These are phyloP conservation scores for Aechmea fasciata DNA, from an alignment of 176 grass and related monocot genomes.

Conservation along the genomic window DNA sequence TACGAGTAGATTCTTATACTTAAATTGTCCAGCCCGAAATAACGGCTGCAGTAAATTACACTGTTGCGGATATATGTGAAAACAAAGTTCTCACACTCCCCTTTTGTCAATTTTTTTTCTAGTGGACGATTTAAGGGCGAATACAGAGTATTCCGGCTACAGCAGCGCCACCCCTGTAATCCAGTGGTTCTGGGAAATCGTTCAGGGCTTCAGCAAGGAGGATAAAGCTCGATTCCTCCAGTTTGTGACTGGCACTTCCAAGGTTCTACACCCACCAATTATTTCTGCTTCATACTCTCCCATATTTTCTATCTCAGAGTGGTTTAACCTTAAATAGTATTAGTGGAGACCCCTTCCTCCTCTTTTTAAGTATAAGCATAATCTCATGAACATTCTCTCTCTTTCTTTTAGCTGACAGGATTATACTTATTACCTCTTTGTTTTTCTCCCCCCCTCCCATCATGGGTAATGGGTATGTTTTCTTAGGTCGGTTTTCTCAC, in stretches of 20 bases:
- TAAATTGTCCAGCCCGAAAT: too few species aligned
- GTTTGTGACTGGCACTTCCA: conserved; percentile 97
- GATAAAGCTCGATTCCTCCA: conserved; percentile 97
- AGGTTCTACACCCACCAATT: conserved; percentile 36
- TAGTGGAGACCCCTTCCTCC: too few species aligned
- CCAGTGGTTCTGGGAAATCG: conserved; percentile 99
- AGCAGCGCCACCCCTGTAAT: conserved; percentile 89
- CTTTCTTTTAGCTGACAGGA: neutral
- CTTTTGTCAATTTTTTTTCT: conserved; percentile 6
- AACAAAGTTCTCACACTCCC: too few species aligned
- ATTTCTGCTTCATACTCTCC: neutral
- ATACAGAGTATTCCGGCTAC: conserved; percentile 97
- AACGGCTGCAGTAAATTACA: too few species aligned
- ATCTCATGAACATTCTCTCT: neutral
- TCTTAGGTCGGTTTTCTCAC: neutral
- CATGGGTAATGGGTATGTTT: neutral
- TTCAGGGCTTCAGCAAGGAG: conserved; percentile 93
- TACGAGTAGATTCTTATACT: too few species aligned
- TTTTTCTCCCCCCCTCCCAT: neutral
- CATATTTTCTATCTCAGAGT: neutral
- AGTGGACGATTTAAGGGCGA: conserved; percentile 96
- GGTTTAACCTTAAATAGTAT: too few species aligned
- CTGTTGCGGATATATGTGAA: too few species aligned
- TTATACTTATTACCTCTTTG: neutral
- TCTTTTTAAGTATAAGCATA: neutral